These are phyloP conservation scores for Mucor sp. DNA, from an alignment of 371 early-diverging fungal genomes.

Conservation along the genomic window DNA sequence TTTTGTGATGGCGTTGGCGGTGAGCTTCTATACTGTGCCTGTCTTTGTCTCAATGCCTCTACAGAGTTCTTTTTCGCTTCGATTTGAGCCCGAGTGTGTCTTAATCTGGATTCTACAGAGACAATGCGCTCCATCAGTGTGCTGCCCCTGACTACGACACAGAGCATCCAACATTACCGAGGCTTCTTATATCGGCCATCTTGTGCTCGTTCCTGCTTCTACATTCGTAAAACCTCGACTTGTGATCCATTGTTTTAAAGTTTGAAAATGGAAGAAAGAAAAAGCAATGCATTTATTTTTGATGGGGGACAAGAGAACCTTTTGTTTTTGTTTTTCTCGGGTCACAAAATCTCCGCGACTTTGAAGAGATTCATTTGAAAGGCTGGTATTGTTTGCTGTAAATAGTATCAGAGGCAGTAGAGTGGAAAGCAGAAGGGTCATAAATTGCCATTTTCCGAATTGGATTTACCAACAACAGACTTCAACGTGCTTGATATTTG, in stretches of 20 bases:
- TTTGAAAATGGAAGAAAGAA: neutral
- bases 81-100: constrained; percentile 3
- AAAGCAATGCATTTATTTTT: neutral
- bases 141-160: neutral
- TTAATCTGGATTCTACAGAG: constrained; percentile 17
- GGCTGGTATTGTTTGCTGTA: no score
- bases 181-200: neutral
- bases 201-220: constrained; percentile 16
- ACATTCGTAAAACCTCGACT: neutral
- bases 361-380: no score
- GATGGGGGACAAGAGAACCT: neutral
- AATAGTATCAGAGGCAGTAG: no score
- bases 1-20: neutral
- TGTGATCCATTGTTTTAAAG: neutral
- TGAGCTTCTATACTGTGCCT: neutral
- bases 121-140: neutral
- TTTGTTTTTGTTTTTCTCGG: neutral
- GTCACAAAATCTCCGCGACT: neutral
- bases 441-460: neutral
- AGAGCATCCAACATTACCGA: constrained; percentile 5
- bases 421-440: neutral
- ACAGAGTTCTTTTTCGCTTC: neutral
- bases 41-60: neutral
- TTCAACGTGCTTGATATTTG: constrained; percentile 39
- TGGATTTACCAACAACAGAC: neutral